Evolutionary conservation across 2,329 filamentous ascomycete species (phyloP), one percentile per base, ranked within the genome.

Genomic region (Paecilomyces fulvus): DNA sequence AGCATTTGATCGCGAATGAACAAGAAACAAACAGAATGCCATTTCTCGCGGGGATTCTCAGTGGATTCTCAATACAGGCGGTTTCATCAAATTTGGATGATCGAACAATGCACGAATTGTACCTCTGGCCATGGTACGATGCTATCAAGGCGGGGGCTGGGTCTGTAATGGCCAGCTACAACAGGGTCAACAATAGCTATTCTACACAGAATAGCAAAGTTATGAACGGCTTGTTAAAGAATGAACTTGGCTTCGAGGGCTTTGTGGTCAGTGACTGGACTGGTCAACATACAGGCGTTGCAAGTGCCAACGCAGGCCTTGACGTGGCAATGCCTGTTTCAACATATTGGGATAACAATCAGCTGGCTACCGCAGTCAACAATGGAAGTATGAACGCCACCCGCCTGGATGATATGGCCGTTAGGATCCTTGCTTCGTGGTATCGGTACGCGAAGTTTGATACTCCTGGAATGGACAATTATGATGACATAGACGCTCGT

Each of bases 241-340:
- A 83, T 25, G 85, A 88, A 70, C 75, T 87, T 53, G 83, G 82
- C 0, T 87, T 87, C 61, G 83, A 86, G 61, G 85, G 85, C 71
- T 81, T 66, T 64, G 79, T 86, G 48, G 82, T 86, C 73, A 82
- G 79, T 0, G 84, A 87, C 66, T 87, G 84, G 83, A 67, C 77
- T 10, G 79, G 80, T 0, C 81, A 84, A 57, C 76, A 92, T 64
- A 76, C 83, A 4, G 88, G 88, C 61, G 85, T 82, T 9, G 77
- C 83, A 20, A 81, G 80, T 49, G 85, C 88, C 6, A 77, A 83
- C 31, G 88, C 88, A 21, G 89, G 89, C 51, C 77, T 92, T 31
- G 90, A 94, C 71, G 90, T 92, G 88, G 80, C 81, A 20, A 92
- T 92, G 89, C 88, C 88, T 1, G 88, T 89, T 54, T 30, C 60